A percentile compares a stretch with the other conserved stretches of the same genome.
Evolutionary conservation across 805 yeast genomes (phyloP).

Genomic region (Starmerella geochares): DNA sequence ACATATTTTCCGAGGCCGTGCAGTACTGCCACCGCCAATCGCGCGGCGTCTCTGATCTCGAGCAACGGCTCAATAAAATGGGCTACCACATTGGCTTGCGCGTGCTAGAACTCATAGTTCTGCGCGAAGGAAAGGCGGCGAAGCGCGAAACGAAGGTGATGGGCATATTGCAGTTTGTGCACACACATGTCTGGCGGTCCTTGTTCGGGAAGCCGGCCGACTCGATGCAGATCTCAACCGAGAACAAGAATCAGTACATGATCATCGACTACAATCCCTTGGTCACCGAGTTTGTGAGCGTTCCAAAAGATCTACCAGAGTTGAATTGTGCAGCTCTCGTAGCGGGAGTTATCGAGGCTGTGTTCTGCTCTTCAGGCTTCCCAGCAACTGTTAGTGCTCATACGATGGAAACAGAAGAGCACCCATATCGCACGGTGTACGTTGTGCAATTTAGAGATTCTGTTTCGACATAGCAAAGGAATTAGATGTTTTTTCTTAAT

Average conservation of each 20-base stretch:
- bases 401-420: slow-evolving; percentile 49
- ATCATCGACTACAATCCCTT: slow-evolving; percentile 67
- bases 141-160: slow-evolving; percentile 58
- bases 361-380: slow-evolving; percentile 61
- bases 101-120: slow-evolving; percentile 54
- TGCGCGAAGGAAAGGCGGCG: slow-evolving; percentile 51
- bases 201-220: slow-evolving; percentile 67
- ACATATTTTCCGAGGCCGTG: slow-evolving; percentile 59
- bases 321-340: slow-evolving; percentile 72
- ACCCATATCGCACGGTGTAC: slow-evolving; percentile 62
- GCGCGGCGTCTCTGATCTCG: slow-evolving; percentile 58
- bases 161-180: slow-evolving; percentile 61
- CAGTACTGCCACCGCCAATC: slow-evolving; percentile 53
- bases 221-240: slow-evolving; percentile 62
- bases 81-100: slow-evolving; percentile 74
- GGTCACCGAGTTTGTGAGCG: slow-evolving; percentile 59
- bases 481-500: no score
- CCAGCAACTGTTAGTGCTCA: slow-evolving; percentile 77
- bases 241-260: slow-evolving; percentile 61
- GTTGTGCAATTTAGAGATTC: slow-evolving; percentile 52
- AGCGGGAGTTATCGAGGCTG: slow-evolving; percentile 79
- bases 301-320: slow-evolving; percentile 69
- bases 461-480: background rate
- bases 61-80: slow-evolving; percentile 48
- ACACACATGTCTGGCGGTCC: slow-evolving; percentile 60